A percentile compares a stretch with the other conserved stretches of the same genome.
Conservation (phyloP, 331 rosid genomes). For the Arachis monticola region DNA sequence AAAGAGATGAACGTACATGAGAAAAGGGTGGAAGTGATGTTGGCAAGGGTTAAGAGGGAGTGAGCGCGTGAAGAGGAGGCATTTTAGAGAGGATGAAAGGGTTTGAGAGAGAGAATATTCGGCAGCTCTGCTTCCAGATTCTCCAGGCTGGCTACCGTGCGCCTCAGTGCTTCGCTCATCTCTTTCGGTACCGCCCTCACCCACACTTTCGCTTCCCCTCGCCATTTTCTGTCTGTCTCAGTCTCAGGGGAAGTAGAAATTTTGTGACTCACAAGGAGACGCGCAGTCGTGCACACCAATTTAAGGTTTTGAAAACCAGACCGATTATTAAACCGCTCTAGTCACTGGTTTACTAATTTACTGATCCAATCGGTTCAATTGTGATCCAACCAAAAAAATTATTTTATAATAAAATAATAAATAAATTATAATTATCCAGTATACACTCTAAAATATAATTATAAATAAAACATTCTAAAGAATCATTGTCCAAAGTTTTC, state of each 20-base stretch:
- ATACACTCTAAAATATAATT: no score
- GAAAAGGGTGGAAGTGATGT: constrained; percentile 69
- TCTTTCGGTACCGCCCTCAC: constrained; percentile 51
- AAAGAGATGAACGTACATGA: constrained; percentile 42
- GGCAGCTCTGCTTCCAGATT: constrained; percentile 51
- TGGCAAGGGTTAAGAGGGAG: constrained; percentile 71
- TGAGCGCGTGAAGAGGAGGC: constrained; percentile 83
- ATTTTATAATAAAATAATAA: no score
- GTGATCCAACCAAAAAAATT: no score
- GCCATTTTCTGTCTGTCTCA: constrained; percentile 36
- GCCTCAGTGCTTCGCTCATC: constrained; percentile 55
- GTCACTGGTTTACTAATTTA: no score
- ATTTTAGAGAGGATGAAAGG: constrained; percentile 60
- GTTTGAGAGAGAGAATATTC: constrained; percentile 62
- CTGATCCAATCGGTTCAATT: no score
- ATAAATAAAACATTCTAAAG: no score
- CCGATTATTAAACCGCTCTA: no score
- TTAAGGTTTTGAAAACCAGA: no score
- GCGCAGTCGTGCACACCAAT: not conserved
- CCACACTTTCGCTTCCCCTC: constrained; percentile 39
- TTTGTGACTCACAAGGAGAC: not conserved
- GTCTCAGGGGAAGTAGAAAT: not conserved
- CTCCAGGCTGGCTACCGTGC: constrained; percentile 53
- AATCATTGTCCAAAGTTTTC: no score
- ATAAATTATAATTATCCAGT: no score